A percentile compares a stretch with the other conserved stretches of the same genome.
Conservation (phyloP, 2,329 filamentous ascomycete genomes). For the Ceratocystis eucalypticola region DNA sequence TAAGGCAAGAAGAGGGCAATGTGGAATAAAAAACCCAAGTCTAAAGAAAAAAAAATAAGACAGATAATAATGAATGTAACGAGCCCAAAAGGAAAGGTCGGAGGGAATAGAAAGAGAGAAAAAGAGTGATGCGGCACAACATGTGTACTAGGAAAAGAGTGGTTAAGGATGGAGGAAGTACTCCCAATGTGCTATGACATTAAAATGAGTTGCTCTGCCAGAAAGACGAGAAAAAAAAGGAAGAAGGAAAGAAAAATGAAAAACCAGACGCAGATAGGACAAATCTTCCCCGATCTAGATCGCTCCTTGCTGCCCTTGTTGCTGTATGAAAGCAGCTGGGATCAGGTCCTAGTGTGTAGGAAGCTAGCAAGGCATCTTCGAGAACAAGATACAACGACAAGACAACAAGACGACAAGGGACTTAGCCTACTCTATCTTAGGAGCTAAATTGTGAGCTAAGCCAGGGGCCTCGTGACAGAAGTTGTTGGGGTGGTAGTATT, state of each 20-base stretch:
- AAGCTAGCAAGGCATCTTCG: neutral
- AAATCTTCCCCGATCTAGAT: neutral
- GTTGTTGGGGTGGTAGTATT: neutral
- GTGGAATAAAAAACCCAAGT: neutral
- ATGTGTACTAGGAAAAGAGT: neutral
- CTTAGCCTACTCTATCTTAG: conserved; percentile 3
- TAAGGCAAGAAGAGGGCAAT: neutral
- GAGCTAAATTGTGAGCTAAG: neutral
- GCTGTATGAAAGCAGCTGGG: neutral
- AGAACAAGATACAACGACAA: conserved; percentile 6
- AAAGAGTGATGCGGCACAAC: neutral
- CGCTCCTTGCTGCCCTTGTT: neutral
- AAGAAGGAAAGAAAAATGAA: neutral
- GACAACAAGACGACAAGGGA: neutral
- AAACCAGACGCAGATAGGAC: neutral
- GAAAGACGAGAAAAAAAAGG: neutral
- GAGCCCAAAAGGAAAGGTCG: neutral
- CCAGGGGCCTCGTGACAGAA: neutral
- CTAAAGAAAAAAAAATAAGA: neutral
- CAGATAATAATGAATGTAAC: neutral
- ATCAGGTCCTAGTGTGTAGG: neutral
- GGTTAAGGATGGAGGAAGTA: neutral
- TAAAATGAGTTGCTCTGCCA: neutral
- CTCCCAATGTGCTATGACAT: conserved; percentile 1
- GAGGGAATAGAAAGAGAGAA: neutral